Conservation (phyloP, 768 basidiomycete genomes). For the Mycena floridula region DNA sequence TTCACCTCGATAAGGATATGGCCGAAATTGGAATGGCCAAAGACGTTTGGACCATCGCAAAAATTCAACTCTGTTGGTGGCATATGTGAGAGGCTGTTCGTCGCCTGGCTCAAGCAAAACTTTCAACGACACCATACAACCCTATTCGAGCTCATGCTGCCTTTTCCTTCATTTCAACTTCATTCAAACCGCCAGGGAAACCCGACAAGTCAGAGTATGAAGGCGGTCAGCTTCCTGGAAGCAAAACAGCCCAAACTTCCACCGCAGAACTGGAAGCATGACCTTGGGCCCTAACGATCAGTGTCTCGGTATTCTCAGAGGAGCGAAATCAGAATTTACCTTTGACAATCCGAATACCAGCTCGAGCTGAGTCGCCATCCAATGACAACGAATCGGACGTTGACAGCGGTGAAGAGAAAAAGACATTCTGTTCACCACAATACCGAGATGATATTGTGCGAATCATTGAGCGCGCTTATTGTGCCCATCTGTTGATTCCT, state of each 20-base stretch:
- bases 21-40: conserved; percentile 1
- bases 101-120: conserved; percentile 12
- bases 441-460: not conserved
- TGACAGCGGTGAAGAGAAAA: conserved; percentile 4
- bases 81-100: conserved; percentile 14
- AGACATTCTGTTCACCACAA: not conserved
- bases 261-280: no score
- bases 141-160: conserved; percentile 9
- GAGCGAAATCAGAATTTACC: no score
- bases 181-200: conserved; percentile 11
- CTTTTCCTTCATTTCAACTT: conserved; percentile 15
- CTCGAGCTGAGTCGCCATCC: no score
- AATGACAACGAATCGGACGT: no score
- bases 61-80: conserved; percentile 18
- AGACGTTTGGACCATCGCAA: conserved; percentile 3
- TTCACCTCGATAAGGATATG: conserved; percentile 9
- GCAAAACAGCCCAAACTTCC: no score
- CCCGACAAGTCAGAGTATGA: conserved; percentile 15
- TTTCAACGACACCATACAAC: conserved; percentile 19
- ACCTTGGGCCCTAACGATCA: no score
- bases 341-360: no score
- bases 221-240: conserved; percentile 13
- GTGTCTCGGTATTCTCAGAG: no score
- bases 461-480: not conserved
- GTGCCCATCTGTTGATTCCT: conserved; percentile 2